Base-by-base conservation (phyloP, 2,329 filamentous ascomycete genomes). In the Penicillium sp. region DNA sequence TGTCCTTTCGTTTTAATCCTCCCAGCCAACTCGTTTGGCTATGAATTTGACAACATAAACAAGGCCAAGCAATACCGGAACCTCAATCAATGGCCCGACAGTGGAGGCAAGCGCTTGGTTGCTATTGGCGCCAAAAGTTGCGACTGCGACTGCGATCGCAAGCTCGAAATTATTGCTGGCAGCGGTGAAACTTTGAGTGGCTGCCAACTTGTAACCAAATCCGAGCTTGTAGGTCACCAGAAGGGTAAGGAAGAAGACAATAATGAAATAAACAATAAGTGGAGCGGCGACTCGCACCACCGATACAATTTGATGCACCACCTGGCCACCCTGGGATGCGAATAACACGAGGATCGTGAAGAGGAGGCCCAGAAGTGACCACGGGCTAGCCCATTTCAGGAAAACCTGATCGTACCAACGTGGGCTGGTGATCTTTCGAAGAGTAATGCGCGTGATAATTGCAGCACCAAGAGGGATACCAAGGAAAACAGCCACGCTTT, bases 91-190 rank as follows among this genome's bases (percentile, higher is more conserved):
- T 2, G 91, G 91, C 0, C 90, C 90, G 0, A 95, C 90, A 0
- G 90, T 95, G 7, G 88, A 80, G 0, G 91, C 90, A 41, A 95
- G 75, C 0, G 90, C 90, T 71, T 95, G 85, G 45, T 91, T 85
- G 63, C 88, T 93, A 36, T 87, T 76, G 0, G 86, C 80, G 0
- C 90, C 91, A 72, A 88, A 95, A 0, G 87, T 87, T 0, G 90
- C 87, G 3, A 95, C 85, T 0, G 89, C 89, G 0, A 96, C 90
- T 0, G 90, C 90, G 71, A 96, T 95, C 0, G 91, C 90, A 23
- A 96, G 76, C 75, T 96, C 91, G 65, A 96, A 96, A 68, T 96
- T 95, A 67, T 96, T 96, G 69, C 90, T 95, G 1, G 89, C 88
- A 0, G 90, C 92, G 0, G 89, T 95, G 64, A 95, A 94, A 66